These are phyloP conservation scores for Telfairia occidentalis DNA, from an alignment of 331 rosid genomes.

Conservation along the genomic window DNA sequence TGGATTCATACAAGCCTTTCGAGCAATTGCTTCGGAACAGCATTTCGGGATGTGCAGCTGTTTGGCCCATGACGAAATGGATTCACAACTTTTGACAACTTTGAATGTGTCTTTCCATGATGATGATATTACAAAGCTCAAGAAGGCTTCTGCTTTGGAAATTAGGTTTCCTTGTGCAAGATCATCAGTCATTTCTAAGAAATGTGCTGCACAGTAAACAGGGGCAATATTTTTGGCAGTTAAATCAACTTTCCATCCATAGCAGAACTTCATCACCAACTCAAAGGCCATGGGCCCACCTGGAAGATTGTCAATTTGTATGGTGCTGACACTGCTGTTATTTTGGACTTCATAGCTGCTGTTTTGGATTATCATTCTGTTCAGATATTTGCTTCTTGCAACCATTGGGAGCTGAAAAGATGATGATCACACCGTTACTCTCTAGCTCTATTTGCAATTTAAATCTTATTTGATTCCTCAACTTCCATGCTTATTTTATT, in stretches of 20 bases:
- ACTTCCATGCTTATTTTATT: no score
- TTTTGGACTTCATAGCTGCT: slow-evolving; percentile 21
- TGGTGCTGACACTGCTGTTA: slow-evolving; percentile 16
- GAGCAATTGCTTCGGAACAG: slow-evolving; percentile 59
- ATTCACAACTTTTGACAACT: slow-evolving; percentile 54
- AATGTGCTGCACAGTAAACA: slow-evolving; percentile 53
- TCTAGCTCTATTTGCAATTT: not conserved
- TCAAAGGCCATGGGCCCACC: slow-evolving; percentile 51
- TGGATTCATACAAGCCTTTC: slow-evolving; percentile 46
- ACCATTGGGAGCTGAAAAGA: slow-evolving; percentile 56
- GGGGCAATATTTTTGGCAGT: slow-evolving; percentile 42
- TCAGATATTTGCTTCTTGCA: slow-evolving; percentile 65
- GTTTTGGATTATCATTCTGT: slow-evolving; percentile 43
- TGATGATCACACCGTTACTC: not conserved
- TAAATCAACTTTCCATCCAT: slow-evolving; percentile 63
- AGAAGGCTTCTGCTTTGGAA: slow-evolving; percentile 46
- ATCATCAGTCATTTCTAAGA: slow-evolving; percentile 74
- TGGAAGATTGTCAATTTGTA: slow-evolving; percentile 53
- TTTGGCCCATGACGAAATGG: slow-evolving; percentile 52
- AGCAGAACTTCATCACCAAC: slow-evolving; percentile 57
- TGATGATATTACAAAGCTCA: slow-evolving; percentile 42
- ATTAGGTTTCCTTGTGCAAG: slow-evolving; percentile 58
- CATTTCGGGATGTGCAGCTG: slow-evolving; percentile 31
- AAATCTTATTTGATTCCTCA: no score
- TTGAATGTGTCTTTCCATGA: slow-evolving; percentile 67